Percentiles rank a stretch among this genome's conserved stretches.
Evolutionary conservation across 2,329 filamentous ascomycete species (phyloP).

Genomic region (Tolypocladium cylindrosporum): DNA sequence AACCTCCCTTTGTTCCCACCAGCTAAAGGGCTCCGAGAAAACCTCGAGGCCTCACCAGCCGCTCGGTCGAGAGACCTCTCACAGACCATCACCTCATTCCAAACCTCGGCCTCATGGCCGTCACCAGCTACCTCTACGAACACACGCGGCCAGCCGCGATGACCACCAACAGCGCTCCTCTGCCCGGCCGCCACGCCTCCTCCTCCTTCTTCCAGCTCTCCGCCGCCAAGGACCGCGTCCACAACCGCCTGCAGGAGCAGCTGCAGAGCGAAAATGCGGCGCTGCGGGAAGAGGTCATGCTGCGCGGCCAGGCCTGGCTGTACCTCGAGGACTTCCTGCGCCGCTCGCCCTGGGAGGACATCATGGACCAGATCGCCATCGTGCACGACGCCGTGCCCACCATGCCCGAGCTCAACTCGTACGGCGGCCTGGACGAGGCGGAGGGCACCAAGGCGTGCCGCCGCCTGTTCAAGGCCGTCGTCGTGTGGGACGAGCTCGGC

Average conservation of each 20-base stretch:
- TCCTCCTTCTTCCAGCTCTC: slow-evolving; percentile 11
- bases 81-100: background rate
- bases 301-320: slow-evolving; percentile 18
- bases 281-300: slow-evolving; percentile 18
- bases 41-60: background rate
- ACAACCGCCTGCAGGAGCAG: slow-evolving; percentile 10
- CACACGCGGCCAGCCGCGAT: background rate
- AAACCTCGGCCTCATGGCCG: background rate
- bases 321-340: slow-evolving; percentile 21
- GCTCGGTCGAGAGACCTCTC: background rate
- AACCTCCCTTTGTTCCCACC: no score
- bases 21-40: no score
- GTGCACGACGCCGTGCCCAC: slow-evolving; percentile 21
- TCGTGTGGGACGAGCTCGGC: slow-evolving; percentile 27
- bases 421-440: slow-evolving; percentile 19
- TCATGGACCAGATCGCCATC: slow-evolving; percentile 23
- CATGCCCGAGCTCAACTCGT: slow-evolving; percentile 22
- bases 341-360: slow-evolving; percentile 17
- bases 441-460: slow-evolving; percentile 25
- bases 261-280: slow-evolving; percentile 10
- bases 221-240: slow-evolving; percentile 9
- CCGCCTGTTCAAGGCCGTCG: slow-evolving; percentile 25
- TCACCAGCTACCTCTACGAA: background rate
- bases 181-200: slow-evolving; percentile 1
- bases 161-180: background rate